phyloP scores from a whole-genome alignment of 257 asterid species.

The Solanum sitiens region DNA sequence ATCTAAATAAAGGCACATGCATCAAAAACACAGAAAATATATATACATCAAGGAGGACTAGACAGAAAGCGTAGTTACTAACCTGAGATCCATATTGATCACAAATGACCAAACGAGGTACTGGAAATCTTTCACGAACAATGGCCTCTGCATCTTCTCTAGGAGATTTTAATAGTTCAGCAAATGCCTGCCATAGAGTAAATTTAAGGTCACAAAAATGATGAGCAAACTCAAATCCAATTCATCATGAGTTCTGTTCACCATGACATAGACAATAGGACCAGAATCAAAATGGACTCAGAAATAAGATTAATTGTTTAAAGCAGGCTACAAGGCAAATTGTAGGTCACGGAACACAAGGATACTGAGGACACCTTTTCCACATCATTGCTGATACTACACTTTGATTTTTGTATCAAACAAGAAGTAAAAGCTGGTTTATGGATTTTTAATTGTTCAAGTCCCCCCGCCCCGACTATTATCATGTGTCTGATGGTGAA shows the following conservation, averaged over 20 bases:
- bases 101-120: constrained; percentile 87
- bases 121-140: constrained; percentile 79
- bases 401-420: neutral
- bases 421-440: neutral
- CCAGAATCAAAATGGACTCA: neutral
- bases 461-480: neutral
- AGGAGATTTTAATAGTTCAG: constrained; percentile 76
- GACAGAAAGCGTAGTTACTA: neutral
- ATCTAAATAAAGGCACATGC: neutral
- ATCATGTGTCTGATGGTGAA: neutral
- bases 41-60: neutral
- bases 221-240: neutral
- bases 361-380: neutral
- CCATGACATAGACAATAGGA: neutral
- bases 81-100: constrained; percentile 99
- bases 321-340: neutral
- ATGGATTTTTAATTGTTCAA: neutral
- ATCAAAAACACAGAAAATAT: neutral
- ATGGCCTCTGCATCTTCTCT: constrained; percentile 66
- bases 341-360: neutral
- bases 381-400: neutral
- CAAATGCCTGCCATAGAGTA: constrained; percentile 57
- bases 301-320: neutral
- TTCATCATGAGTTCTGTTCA: neutral
- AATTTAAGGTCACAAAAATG: neutral